Base-by-base conservation (phyloP, 192 early-diverging fungal genomes). In the Entomortierella parvispora region DNA sequence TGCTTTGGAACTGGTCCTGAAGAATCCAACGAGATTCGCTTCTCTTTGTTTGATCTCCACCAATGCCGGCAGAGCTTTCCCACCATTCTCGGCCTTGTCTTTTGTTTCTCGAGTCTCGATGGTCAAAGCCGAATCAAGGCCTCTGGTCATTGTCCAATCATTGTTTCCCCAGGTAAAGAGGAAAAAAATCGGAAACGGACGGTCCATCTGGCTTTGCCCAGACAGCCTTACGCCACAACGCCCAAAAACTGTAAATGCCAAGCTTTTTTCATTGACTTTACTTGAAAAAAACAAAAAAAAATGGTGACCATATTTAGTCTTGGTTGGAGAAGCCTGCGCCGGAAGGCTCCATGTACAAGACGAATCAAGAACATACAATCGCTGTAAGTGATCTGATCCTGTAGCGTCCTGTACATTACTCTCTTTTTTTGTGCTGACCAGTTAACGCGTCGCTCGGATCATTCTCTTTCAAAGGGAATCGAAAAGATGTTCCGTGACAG, bases 1-100 rank as follows among this genome's bases (percentile, higher is more conserved):
- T 53, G 77, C 91, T 1, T 87, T 90, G 64, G 90, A 94, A 68
- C 63, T 94, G 37, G 82, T 77, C 4, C 32, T 82, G 28, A 59
- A 83, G 48, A 71, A 80, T 10, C 88, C 91, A 2, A 50, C 81
- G 15, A 65, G 80, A 33, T 70, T 95, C 45, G 58, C 59, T 3
- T 85, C 87, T 6, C 29, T 91, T 29, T 80, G 71, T 9, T 43
- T 91, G 12, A 86, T 84, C n/a, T 83, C 81, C 1, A 88, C 88
- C 0, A 79, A 82, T 25, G 80, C 89, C 6, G 82, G 84, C 32
- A 33, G 56, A 44, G 69, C 49, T 4, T 23, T 62, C 28, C 61
- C 61, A 20, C 69, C 31, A n/a, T 56, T 56, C 7, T 29, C 34
- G 18, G 34, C 54, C 29, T 15, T 56, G 31, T 29, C 54, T 20